A percentile compares a stretch with the other conserved stretches of the same genome.
phyloP scores from a whole-genome alignment of 1,284 basidiomycete species.

The Golubevia pallescens region DNA sequence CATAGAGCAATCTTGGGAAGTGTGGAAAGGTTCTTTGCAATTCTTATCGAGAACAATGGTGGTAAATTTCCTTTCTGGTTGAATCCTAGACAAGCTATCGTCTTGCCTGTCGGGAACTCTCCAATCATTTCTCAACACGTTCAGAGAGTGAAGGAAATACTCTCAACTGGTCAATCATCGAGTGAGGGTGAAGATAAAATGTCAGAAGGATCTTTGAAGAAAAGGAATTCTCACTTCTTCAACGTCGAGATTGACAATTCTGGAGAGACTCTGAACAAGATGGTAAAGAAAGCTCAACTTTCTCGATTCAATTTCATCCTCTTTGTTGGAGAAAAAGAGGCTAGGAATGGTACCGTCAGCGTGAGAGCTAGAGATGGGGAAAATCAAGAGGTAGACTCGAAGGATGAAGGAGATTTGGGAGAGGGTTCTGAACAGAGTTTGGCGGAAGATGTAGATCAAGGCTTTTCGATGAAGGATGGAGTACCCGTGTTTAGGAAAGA shows the following conservation, averaged over 20 bases:
- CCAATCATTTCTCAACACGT: neutral
- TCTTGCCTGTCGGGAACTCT: constrained; percentile 25
- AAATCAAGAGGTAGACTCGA: constrained; percentile 4
- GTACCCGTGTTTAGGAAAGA: constrained; percentile 12
- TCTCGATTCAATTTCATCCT: constrained; percentile 49
- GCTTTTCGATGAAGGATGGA: constrained; percentile 7
- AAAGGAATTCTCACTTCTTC: constrained; percentile 27
- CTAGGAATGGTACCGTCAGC: constrained; percentile 30
- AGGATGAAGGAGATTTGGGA: neutral
- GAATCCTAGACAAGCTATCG: constrained; percentile 47
- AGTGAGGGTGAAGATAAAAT: neutral
- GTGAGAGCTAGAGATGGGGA: constrained; percentile 29
- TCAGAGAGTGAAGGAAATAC: neutral
- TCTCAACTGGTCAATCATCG: neutral
- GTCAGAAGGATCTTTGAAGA: neutral
- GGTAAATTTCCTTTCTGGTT: constrained; percentile 63
- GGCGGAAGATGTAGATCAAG: constrained; percentile 7
- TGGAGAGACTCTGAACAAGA: constrained; percentile 40
- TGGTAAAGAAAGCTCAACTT: constrained; percentile 42
- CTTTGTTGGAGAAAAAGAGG: constrained; percentile 53
- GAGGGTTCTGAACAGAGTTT: constrained; percentile 4
- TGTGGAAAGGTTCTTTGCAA: constrained; percentile 60
- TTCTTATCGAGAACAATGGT: constrained; percentile 48
- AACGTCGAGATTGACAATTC: constrained; percentile 49
- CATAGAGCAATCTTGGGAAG: constrained; percentile 61